Base-by-base conservation (phyloP, 148 eudicot species). In the Persicaria tinctoria region DNA sequence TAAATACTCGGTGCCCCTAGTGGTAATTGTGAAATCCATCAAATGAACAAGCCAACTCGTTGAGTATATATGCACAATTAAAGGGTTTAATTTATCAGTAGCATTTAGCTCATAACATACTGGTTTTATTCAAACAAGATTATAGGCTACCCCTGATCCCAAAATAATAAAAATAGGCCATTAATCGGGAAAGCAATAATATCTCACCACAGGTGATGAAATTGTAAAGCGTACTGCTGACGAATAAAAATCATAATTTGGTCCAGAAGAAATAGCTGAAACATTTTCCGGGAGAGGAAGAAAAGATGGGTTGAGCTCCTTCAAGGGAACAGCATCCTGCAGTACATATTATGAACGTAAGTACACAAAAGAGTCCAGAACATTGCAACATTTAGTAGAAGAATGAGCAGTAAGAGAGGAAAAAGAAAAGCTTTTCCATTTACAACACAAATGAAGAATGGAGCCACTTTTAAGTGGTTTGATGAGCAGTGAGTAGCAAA, bases 181-280 rank as follows among this genome's bases (percentile, higher is more conserved):
- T 23, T 23, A 23, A 23, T 23, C 14, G 45, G 32, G 41, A 62
- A 8, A 20, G 38, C 9, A 3, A 32, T 62, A 45, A 48, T 48
- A 46, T 63, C 20, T 44, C 69, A 94, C 98, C 96, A 94, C 87
- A 6, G 96, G 98, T 27, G 98, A 87, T 57, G 92, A 89, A 79
- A 92, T 79, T 50, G 93, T 90, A 76, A 90, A 89, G 79, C 97
- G 96, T 89, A 94, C 80, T 47, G 79, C 86, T 76, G 91, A 89
- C 32, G 98, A 91, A 75, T 86, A 76, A 80, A 80, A 94, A 76
- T 94, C 97, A 83, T 91, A 92, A 84, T 92, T 94, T 70, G 97
- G 80, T 70, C 97, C 98, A 6, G 98, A 89, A 53, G 88, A 86
- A 69, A 94, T 92, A 80, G 86, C 92, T 69, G 88, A 90, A 73